phyloP scores from a whole-genome alignment of 1,284 basidiomycete genomes.

The Leucoagaricus sp. region DNA sequence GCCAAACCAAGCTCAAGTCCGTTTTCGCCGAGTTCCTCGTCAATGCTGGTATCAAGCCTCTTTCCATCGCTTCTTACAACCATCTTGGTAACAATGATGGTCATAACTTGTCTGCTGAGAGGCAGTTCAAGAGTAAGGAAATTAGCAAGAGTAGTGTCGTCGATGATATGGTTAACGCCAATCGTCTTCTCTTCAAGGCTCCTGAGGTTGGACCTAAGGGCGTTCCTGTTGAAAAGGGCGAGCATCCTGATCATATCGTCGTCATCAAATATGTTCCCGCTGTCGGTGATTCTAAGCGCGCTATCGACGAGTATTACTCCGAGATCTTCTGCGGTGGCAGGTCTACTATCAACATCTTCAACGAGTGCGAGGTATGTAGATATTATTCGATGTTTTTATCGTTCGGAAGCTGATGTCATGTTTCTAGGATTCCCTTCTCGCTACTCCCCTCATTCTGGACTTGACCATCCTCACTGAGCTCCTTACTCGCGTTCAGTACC shows the following conservation, averaged over 20 bases:
- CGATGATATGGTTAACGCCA: conserved; percentile 96
- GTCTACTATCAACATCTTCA: conserved; percentile 91
- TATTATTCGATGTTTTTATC: not conserved
- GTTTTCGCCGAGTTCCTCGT: conserved; percentile 98
- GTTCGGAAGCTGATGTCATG: conserved; percentile 27
- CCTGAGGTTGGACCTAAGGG: conserved; percentile 62
- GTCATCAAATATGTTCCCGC: conserved; percentile 95
- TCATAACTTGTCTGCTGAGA: conserved; percentile 89
- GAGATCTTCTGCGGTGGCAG: conserved; percentile 87
- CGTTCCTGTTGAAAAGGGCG: conserved; percentile 73
- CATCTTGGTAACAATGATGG: conserved; percentile 99
- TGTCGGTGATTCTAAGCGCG: conserved; percentile 95
- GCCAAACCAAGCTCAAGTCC: conserved; percentile 93
- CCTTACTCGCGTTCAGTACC: conserved; percentile 91
- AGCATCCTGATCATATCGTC: conserved; percentile 97
- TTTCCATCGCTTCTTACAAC: conserved; percentile 97
- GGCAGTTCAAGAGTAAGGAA: conserved; percentile 98
- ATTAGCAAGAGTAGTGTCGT: conserved; percentile 96
- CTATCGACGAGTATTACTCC: conserved; percentile 98
- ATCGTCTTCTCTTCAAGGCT: conserved; percentile 88
- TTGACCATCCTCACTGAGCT: conserved; percentile 93
- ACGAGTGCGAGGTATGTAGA: conserved; percentile 81
- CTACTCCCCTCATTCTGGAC: conserved; percentile 95
- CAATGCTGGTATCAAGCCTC: conserved; percentile 98
- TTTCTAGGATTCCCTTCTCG: conserved; percentile 86